These are phyloP conservation scores for Hortiboletus campestris DNA, from an alignment of 768 basidiomycete species.

Conservation along the genomic window DNA sequence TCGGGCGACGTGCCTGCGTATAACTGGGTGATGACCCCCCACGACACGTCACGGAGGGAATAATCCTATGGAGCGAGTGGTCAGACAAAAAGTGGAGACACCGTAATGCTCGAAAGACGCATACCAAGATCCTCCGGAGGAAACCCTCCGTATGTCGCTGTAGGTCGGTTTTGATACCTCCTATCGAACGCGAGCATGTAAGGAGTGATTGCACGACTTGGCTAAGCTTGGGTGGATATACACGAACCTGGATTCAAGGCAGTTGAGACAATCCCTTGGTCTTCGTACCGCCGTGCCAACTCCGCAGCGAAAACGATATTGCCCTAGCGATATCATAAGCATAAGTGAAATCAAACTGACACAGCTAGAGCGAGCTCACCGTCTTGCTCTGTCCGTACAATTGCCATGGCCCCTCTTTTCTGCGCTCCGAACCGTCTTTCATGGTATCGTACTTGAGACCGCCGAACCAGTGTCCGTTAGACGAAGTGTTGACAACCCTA, in stretches of 20 bases:
- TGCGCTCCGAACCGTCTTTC: constrained; percentile 25
- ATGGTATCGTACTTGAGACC: constrained; percentile 28
- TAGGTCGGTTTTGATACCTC: constrained; percentile 22
- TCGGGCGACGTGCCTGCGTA: constrained; percentile 48
- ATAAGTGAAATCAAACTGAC: background rate
- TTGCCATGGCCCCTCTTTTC: background rate
- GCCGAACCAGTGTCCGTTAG: constrained; percentile 24
- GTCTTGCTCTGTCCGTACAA: constrained; percentile 35
- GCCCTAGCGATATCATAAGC: constrained; percentile 29
- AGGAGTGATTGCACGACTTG: background rate
- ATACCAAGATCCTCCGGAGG: constrained; percentile 1
- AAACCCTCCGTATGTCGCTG: constrained; percentile 10
- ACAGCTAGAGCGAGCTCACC: constrained; percentile 6
- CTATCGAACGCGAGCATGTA: background rate
- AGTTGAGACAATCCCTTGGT: constrained; percentile 43
- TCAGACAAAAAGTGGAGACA: background rate
- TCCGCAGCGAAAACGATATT: constrained; percentile 45
- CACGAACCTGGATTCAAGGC: constrained; percentile 42
- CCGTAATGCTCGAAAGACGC: background rate
- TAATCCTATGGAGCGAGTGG: background rate
- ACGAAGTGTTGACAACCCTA: constrained; percentile 37
- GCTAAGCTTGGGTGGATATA: background rate
- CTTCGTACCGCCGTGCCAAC: constrained; percentile 40
- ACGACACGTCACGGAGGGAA: constrained; percentile 30
- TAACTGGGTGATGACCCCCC: constrained; percentile 49